Evolutionary conservation across 78 protist species (phyloP), one percentile per base, ranked within the genome.

Genomic region (Bodo saltans): DNA sequence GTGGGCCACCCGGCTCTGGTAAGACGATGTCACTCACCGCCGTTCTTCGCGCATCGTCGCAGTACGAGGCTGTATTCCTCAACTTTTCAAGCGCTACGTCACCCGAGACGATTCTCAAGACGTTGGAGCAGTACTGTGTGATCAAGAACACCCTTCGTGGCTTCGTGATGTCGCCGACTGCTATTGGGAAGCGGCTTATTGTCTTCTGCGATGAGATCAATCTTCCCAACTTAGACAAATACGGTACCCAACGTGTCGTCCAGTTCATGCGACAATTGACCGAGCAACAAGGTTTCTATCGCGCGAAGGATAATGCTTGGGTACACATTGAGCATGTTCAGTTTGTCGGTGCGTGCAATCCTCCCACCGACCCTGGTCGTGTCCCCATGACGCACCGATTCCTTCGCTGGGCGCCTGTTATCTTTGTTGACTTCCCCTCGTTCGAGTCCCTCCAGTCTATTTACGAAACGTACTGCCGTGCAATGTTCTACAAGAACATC

Each of bases 341-440:
- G 82, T 85, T 93, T 80, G 93, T 91, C 32, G 90, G 89, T 21
- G 99, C 99, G 23, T 98, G 99, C 87, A 96, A 98, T 84, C 99
- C 99, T 26, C 98, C 99, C 71, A 96, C 99, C 1, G 98, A 95
- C 74, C 93, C 98, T 23, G 99, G 99, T 38, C 96, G 99, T n/a
- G 92, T 86, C 52, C 94, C 92, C 38, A 88, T 98, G 28, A 42
- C 95, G 25, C 91, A 88, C 40, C 88, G 97, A 21, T 93, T 94
- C 88, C 89, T 95, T 70, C 90, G 95, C 37, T 96, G 91, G 78
- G 80, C 94, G 2, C 97, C 98, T 35, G 87, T 98, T 32, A 70
- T 98, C n/a, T 72, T 95, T 29, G 98, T 97, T 68, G 99, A 98
- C 90, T 96, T 93, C 92, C 99, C 99, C 3, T 91, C 96, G 0